phyloP scores from a whole-genome alignment of 495 filamentous ascomycete species.

The Talaromyces ruber region DNA sequence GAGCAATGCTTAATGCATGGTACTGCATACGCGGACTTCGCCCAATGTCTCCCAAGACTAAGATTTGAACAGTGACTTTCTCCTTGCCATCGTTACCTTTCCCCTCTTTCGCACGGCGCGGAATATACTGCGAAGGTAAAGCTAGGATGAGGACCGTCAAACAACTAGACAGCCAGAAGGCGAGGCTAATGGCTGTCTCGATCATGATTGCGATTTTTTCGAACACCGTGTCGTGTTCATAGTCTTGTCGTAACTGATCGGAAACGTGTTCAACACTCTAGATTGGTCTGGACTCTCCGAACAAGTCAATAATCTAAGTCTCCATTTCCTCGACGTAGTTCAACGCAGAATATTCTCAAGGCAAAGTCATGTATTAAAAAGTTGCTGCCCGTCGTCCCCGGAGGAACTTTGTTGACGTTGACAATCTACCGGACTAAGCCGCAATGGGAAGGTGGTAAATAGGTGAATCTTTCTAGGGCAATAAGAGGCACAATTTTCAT shows the following conservation, averaged over 20 bases:
- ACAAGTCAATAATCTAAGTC: neutral
- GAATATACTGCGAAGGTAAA: constrained; percentile 43
- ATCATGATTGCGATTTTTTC: constrained; percentile 23
- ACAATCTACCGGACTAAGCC: neutral
- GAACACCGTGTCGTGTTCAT: neutral
- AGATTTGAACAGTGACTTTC: constrained; percentile 57
- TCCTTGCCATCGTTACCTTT: constrained; percentile 13
- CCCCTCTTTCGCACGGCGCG: constrained; percentile 12
- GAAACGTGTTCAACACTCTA: no score
- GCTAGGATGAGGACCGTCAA: constrained; percentile 41
- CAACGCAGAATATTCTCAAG: neutral
- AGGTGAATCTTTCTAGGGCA: no score
- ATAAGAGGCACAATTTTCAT: no score
- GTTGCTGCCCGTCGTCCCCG: neutral
- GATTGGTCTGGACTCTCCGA: no score
- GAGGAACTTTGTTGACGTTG: neutral
- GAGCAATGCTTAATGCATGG: constrained; percentile 88
- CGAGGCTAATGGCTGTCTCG: constrained; percentile 30
- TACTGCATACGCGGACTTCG: constrained; percentile 98
- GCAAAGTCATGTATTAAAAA: neutral
- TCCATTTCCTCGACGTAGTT: neutral
- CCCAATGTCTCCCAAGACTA: constrained; percentile 98
- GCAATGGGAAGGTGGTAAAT: neutral
- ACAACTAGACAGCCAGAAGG: constrained; percentile 40
- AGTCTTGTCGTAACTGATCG: neutral